Conservation (phyloP, 2,329 filamentous ascomycete genomes). For the Calonectria pauciramosa region DNA sequence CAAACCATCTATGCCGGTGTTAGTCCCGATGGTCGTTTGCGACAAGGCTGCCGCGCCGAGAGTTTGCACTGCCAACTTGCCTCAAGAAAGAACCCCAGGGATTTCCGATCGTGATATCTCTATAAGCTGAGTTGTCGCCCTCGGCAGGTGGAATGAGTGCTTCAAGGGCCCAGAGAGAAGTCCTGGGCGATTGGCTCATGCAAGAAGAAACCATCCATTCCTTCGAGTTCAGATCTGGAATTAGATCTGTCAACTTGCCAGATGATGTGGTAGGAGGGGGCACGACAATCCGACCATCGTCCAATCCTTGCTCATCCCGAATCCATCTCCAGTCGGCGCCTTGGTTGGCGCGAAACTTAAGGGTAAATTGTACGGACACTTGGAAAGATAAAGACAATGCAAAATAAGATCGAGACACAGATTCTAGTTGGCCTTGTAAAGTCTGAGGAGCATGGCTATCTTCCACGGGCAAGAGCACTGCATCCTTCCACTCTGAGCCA, state of each 20-base stretch:
- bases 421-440: constrained; percentile 58
- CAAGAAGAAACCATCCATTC: constrained; percentile 67
- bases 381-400: constrained; percentile 62
- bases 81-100: constrained; percentile 71
- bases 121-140: constrained; percentile 69
- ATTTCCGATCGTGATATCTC: constrained; percentile 70
- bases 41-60: not conserved
- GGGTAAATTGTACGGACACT: constrained; percentile 72
- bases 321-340: constrained; percentile 78
- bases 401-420: constrained; percentile 65
- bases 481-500: constrained; percentile 69
- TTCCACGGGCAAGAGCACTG: constrained; percentile 49
- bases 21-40: constrained; percentile 10
- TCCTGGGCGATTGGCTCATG: constrained; percentile 76
- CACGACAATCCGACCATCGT: constrained; percentile 74
- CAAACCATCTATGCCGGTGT: constrained; percentile 75
- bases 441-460: constrained; percentile 57
- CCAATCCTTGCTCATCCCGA: constrained; percentile 72
- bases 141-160: constrained; percentile 68
- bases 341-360: constrained; percentile 73
- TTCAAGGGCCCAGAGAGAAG: constrained; percentile 78
- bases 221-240: constrained; percentile 67
- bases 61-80: constrained; percentile 50
- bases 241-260: constrained; percentile 66
- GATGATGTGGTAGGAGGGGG: constrained; percentile 44